These are phyloP conservation scores for Saccharomycopsis malanga DNA, from an alignment of 805 yeast genomes.

Conservation along the genomic window DNA sequence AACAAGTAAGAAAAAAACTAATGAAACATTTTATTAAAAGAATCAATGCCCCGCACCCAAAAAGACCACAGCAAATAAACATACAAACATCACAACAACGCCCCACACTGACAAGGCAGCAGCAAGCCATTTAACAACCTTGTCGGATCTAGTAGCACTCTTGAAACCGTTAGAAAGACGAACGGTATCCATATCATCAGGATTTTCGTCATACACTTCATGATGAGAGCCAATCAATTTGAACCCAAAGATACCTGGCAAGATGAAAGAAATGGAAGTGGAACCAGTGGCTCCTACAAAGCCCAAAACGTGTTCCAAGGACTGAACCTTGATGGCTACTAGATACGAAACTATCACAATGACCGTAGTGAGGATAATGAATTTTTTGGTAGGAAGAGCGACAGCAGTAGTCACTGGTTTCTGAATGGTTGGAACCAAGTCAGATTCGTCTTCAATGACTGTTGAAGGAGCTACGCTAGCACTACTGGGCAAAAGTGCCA, in stretches of 20 bases:
- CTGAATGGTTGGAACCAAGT: background rate
- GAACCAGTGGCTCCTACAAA: conserved; percentile 92
- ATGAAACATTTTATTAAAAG: too few species aligned
- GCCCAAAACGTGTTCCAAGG: conserved; percentile 77
- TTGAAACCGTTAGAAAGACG: background rate
- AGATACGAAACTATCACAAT: conserved; percentile 50
- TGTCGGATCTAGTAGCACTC: conserved; percentile 27
- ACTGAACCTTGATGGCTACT: conserved; percentile 58
- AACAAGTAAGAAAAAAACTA: background rate
- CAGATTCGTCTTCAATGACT: conserved; percentile 14
- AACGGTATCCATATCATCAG: background rate
- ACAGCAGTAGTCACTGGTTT: background rate
- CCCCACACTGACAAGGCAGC: conserved; percentile 52
- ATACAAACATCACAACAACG: conserved; percentile 47
- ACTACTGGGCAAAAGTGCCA: background rate
- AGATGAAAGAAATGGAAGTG: conserved; percentile 81
- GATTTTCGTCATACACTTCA: conserved; percentile 16
- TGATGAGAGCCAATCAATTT: conserved; percentile 52
- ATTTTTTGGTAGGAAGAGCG: conserved; percentile 24
- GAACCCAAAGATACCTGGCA: conserved; percentile 85
- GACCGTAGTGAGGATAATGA: conserved; percentile 34
- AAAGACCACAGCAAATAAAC: conserved; percentile 36
- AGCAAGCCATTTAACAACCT: conserved; percentile 35
- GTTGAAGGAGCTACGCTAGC: conserved; percentile 1
- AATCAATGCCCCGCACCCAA: conserved; percentile 29